Conservation (phyloP, 129 eudicot species). For the Dittrichia graveolens region DNA sequence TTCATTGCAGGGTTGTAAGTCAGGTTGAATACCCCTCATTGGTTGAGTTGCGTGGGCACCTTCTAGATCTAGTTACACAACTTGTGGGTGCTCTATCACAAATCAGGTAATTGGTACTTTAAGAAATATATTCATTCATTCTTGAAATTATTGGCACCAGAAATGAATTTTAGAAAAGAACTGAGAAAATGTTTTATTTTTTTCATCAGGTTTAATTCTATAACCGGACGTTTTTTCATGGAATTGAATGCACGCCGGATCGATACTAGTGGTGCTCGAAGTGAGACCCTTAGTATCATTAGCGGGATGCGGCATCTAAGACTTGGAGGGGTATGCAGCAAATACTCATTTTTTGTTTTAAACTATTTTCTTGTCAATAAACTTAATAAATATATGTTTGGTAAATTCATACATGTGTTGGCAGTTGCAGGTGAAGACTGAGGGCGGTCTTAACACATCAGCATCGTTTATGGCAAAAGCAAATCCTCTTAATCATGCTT, state of each 20-base stretch:
- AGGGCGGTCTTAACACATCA: constrained; percentile 82
- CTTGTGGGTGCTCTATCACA: constrained; percentile 90
- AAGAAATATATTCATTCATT: background rate
- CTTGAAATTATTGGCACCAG: background rate
- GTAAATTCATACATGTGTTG: constrained; percentile 3
- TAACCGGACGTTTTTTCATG: constrained; percentile 89
- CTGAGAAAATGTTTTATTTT: constrained; percentile 15
- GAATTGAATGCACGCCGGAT: constrained; percentile 89
- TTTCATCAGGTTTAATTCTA: constrained; percentile 63
- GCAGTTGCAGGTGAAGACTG: constrained; percentile 72
- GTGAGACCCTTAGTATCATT: constrained; percentile 87
- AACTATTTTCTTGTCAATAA: background rate
- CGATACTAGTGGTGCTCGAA: constrained; percentile 86
- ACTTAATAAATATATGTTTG: background rate
- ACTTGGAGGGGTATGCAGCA: constrained; percentile 81
- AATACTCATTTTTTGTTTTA: background rate
- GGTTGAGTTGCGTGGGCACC: constrained; percentile 81
- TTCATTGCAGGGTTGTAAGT: constrained; percentile 78
- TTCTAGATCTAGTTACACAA: constrained; percentile 84
- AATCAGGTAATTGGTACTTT: constrained; percentile 54
- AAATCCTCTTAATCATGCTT: constrained; percentile 84
- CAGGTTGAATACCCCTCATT: constrained; percentile 93
- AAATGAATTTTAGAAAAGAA: background rate
- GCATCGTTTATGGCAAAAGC: constrained; percentile 95
- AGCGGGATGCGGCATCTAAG: constrained; percentile 88